Percentiles rank a stretch among this genome's conserved stretches.
Conservation (phyloP, 83 land plant species). For the Isoetes engelmannii region DNA sequence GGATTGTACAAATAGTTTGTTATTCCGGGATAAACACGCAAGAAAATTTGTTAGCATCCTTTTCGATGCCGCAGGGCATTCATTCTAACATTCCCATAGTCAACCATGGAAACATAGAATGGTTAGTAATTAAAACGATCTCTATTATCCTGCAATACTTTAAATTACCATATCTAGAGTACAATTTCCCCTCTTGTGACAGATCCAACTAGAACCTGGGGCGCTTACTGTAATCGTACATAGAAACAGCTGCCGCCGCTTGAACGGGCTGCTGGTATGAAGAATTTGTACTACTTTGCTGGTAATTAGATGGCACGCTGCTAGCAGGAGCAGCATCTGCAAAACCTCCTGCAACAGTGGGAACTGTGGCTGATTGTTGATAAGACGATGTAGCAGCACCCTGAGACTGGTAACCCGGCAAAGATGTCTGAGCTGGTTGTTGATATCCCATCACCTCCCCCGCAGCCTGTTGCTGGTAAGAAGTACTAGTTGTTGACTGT, state of each 20-base stretch:
- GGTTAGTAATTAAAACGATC: too few relatives aligned
- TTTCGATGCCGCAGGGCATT: too few relatives aligned
- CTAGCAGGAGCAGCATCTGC: slow-evolving; percentile 2
- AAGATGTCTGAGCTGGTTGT: slow-evolving; percentile 6
- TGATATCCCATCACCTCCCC: background rate
- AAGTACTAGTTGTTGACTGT: background rate
- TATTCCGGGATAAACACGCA: too few relatives aligned
- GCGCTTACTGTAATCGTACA: slow-evolving; percentile 16
- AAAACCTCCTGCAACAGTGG: background rate
- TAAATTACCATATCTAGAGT: too few relatives aligned
- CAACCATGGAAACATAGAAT: too few relatives aligned
- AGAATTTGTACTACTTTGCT: background rate
- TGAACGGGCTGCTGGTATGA: background rate
- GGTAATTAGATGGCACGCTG: background rate
- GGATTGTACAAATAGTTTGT: too few relatives aligned
- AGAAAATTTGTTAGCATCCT: too few relatives aligned
- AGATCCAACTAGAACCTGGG: background rate
- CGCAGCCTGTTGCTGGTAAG: slow-evolving; percentile 9
- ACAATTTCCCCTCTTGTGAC: too few relatives aligned
- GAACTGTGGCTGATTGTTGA: slow-evolving; percentile 10
- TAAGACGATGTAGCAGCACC: slow-evolving; percentile 6
- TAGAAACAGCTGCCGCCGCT: background rate
- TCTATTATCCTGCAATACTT: too few relatives aligned
- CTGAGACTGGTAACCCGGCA: background rate
- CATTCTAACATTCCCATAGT: too few relatives aligned